Conservation (phyloP, 2,329 filamentous ascomycete species). For the Microsporum canis region DNA sequence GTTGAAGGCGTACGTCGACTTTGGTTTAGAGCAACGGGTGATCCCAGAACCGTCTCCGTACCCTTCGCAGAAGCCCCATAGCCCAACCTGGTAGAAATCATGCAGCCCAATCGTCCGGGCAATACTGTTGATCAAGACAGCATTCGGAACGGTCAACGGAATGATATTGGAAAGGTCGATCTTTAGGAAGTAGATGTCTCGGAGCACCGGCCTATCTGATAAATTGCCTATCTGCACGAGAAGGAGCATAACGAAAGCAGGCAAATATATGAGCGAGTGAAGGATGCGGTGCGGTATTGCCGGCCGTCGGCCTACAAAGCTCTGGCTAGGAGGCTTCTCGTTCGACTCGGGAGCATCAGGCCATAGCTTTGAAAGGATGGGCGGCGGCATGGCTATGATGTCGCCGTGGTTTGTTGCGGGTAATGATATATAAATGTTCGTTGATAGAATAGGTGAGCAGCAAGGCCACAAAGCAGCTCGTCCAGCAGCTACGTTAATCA, state of each 20-base stretch:
- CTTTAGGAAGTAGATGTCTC: slow-evolving; percentile 70
- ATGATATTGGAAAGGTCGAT: slow-evolving; percentile 76
- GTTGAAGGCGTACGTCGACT: slow-evolving; percentile 78
- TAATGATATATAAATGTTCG: neutral
- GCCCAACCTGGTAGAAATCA: slow-evolving; percentile 85
- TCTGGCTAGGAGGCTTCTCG: neutral
- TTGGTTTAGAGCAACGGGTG: slow-evolving; percentile 60
- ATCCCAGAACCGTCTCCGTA: slow-evolving; percentile 57
- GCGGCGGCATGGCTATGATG: neutral
- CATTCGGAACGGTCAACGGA: slow-evolving; percentile 58
- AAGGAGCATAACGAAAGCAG: slow-evolving; percentile 67
- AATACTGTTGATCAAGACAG: slow-evolving; percentile 71
- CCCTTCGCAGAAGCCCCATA: slow-evolving; percentile 89
- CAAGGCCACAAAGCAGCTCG: neutral
- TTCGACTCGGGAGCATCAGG: neutral
- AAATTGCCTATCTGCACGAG: slow-evolving; percentile 72
- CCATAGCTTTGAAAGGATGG: neutral
- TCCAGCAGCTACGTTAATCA: neutral
- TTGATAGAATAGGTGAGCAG: neutral
- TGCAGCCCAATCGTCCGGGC: slow-evolving; percentile 76
- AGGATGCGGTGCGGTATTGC: slow-evolving; percentile 30
- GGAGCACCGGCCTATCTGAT: slow-evolving; percentile 49
- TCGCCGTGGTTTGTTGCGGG: neutral
- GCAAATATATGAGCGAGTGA: slow-evolving; percentile 55
- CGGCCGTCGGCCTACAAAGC: neutral